phyloP scores from a whole-genome alignment of 2,329 filamentous ascomycete genomes.

The Drechslerella stenobrocha region DNA sequence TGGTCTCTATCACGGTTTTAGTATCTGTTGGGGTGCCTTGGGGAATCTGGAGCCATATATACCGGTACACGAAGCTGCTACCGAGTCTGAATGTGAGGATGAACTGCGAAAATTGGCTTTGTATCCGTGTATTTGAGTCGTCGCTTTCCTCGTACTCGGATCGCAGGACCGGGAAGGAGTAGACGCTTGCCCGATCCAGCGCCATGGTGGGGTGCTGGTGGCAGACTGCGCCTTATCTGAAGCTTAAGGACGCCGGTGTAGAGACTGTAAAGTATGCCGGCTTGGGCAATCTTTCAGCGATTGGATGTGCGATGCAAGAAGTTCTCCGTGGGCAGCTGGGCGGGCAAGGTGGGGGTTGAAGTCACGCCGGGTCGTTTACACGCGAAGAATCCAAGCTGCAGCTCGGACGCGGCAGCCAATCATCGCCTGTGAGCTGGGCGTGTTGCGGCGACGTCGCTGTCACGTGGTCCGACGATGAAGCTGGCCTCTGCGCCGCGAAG shows the following conservation, averaged over 20 bases:
- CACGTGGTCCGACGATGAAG: not conserved
- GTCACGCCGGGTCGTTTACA: conserved; percentile 24
- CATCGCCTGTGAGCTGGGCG: conserved; percentile 3
- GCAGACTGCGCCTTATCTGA: not conserved
- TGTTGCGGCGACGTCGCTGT: not conserved
- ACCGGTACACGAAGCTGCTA: conserved; percentile 94
- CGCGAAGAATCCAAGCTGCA: conserved; percentile 15
- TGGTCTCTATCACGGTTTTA: conserved; percentile 70
- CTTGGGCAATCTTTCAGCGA: too few relatives aligned
- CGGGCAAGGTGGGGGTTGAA: conserved; percentile 2
- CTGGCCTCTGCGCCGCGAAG: conserved; percentile 5
- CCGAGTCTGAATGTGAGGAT: conserved; percentile 92
- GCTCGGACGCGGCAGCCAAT: conserved; percentile 36
- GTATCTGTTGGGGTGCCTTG: conserved; percentile 6
- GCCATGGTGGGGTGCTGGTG: conserved; percentile 26
- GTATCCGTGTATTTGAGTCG: conserved; percentile 72
- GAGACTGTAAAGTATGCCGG: too few relatives aligned
- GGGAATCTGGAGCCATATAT: conserved; percentile 22
- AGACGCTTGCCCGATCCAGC: conserved; percentile 89
- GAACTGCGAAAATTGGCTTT: conserved; percentile 82
- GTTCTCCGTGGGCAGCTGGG: not conserved
- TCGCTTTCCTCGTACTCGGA: conserved; percentile 67
- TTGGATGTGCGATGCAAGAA: not conserved
- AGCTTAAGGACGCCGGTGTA: not conserved
- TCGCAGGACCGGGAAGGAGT: conserved; percentile 73